Conservation (phyloP, 2,329 filamentous ascomycete species). For the Aspergillus fumigatiaffinis region DNA sequence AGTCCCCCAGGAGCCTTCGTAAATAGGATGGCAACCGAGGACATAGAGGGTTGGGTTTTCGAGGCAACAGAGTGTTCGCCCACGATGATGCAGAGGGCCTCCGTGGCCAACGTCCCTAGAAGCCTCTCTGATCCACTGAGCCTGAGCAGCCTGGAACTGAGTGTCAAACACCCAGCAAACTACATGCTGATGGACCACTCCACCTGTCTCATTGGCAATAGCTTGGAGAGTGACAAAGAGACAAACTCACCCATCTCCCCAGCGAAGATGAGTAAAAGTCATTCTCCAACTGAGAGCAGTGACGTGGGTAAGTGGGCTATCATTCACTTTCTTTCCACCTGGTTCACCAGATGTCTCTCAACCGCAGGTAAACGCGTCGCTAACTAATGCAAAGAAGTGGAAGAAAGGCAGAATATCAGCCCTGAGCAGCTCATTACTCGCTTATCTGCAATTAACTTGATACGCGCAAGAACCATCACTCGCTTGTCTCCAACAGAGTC, state of each 20-base stretch:
- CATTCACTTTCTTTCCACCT: background rate
- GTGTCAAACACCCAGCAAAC: background rate
- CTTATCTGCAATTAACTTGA: slow-evolving; percentile 10
- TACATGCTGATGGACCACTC: background rate
- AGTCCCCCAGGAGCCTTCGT: too few relatives aligned
- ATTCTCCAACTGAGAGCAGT: background rate
- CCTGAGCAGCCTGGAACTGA: background rate
- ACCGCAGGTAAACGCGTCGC: background rate
- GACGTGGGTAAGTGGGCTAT: background rate
- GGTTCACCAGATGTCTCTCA: background rate
- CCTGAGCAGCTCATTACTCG: slow-evolving; percentile 8
- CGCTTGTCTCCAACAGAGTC: slow-evolving; percentile 4
- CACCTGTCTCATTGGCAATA: background rate
- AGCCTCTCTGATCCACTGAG: background rate
- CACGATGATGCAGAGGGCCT: background rate
- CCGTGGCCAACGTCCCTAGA: background rate
- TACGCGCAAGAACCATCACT: slow-evolving; percentile 11
- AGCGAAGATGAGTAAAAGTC: background rate
- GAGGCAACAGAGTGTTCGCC: background rate
- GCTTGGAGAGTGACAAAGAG: background rate
- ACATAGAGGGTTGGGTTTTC: background rate
- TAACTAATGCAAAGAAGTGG: background rate
- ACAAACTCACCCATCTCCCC: background rate
- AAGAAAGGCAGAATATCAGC: background rate
- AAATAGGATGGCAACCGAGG: background rate